Evolutionary conservation across 169 alveolate genomes (phyloP).

Genomic region (Besnoitia besnoiti): DNA sequence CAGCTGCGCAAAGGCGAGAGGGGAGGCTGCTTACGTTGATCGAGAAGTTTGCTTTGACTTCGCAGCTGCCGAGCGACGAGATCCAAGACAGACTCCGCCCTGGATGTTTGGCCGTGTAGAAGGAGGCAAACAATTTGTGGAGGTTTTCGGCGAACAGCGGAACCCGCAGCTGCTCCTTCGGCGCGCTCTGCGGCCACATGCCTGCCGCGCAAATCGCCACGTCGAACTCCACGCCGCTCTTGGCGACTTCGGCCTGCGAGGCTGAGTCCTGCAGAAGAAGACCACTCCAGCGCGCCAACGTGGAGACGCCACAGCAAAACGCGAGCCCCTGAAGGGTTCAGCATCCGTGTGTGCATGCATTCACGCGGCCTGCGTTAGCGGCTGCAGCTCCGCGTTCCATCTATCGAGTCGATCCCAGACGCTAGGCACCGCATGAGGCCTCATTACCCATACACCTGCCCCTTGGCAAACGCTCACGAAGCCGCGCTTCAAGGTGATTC

Average conservation of each 20-base stretch:
- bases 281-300: neutral
- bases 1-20: too few species aligned
- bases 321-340: too few species aligned
- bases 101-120: constrained; percentile 71
- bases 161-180: neutral
- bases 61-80: constrained; percentile 73
- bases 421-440: too few species aligned
- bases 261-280: neutral
- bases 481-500: too few species aligned
- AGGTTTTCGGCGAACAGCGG: constrained; percentile 61
- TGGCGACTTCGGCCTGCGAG: neutral
- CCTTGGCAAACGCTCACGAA: too few species aligned
- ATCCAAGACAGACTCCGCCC: constrained; percentile 77
- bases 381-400: too few species aligned
- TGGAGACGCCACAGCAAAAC: neutral
- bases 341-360: too few species aligned
- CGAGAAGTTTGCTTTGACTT: constrained; percentile 63
- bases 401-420: too few species aligned
- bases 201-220: constrained; percentile 76
- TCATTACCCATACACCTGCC: too few species aligned
- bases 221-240: constrained; percentile 60
- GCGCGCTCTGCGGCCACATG: constrained; percentile 74
- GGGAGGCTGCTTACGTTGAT: neutral
- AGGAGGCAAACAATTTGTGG: constrained; percentile 60
- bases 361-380: too few species aligned